These are phyloP conservation scores for Phialophora verrucosa DNA, from an alignment of 2,329 filamentous ascomycete species.

Conservation along the genomic window DNA sequence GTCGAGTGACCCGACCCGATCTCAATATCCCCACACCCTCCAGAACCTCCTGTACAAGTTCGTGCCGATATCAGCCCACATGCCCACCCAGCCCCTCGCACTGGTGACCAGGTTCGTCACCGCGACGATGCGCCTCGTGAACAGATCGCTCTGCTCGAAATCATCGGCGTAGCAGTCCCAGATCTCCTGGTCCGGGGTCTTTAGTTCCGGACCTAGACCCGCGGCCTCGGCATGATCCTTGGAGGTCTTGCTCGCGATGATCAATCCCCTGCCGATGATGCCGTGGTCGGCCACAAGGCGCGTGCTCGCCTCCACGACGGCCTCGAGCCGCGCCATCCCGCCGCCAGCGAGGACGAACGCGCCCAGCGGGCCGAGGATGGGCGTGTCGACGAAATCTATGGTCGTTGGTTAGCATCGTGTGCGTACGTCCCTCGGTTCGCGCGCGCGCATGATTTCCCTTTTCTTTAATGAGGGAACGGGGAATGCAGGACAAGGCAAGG, in stretches of 20 bases:
- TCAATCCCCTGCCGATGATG: constrained; percentile 63
- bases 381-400: constrained; percentile 65
- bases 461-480: no score
- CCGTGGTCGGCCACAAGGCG: constrained; percentile 64
- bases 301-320: constrained; percentile 69
- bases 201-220: constrained; percentile 25
- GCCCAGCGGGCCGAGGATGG: constrained; percentile 58
- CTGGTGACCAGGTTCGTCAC: constrained; percentile 55
- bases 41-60: constrained; percentile 18
- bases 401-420: not conserved
- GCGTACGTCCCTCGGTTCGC: no score
- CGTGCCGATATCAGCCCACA: constrained; percentile 41
- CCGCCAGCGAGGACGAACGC: constrained; percentile 63
- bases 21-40: constrained; percentile 28
- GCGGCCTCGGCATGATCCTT: constrained; percentile 43
- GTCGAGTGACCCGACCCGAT: not conserved
- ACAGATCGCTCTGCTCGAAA: constrained; percentile 62
- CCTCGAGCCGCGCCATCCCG: constrained; percentile 58
- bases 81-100: constrained; percentile 62
- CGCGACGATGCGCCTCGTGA: constrained; percentile 59
- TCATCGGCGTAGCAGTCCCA: constrained; percentile 69
- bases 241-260: constrained; percentile 63
- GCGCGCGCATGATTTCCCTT: no score
- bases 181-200: constrained; percentile 44
- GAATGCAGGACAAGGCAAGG: not conserved